These are phyloP conservation scores for Tremella fuciformis DNA, from an alignment of 768 basidiomycete genomes.

Conservation along the genomic window DNA sequence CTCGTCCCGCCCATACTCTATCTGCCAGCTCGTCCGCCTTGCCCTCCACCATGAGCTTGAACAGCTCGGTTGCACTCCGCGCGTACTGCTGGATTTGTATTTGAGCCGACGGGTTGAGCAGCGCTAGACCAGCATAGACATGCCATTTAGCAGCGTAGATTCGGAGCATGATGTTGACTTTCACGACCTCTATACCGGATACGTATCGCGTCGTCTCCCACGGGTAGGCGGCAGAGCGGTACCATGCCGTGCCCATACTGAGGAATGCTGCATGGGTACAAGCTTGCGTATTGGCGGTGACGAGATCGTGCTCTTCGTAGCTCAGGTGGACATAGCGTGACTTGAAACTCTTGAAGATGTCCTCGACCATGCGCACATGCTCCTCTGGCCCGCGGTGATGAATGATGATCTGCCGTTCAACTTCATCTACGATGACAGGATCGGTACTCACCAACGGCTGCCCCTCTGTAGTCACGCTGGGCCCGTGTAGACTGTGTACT, in stretches of 20 bases:
- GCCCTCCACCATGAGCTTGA: conserved; percentile 84
- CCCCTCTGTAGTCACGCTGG: conserved; percentile 76
- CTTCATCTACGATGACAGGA: not conserved
- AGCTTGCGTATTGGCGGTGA: conserved; percentile 97
- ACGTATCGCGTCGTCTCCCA: conserved; percentile 94
- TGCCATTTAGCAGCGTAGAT: conserved; percentile 99
- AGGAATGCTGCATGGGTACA: conserved; percentile 97
- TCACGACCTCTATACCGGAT: conserved; percentile 95
- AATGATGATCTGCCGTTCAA: conserved; percentile 69
- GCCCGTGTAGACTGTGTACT: conserved; percentile 91
- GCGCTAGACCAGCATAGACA: conserved; percentile 97
- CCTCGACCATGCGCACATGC: conserved; percentile 73
- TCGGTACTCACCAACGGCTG: conserved; percentile 71
- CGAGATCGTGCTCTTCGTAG: conserved; percentile 94
- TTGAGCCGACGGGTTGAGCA: conserved; percentile 87
- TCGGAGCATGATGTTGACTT: conserved; percentile 92
- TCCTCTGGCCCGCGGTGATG: conserved; percentile 75
- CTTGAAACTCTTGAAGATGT: conserved; percentile 71
- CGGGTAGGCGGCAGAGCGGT: conserved; percentile 69
- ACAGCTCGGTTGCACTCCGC: conserved; percentile 76
- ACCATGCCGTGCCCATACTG: conserved; percentile 99
- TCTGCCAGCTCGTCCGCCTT: conserved; percentile 61
- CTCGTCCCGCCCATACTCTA: conserved; percentile 70
- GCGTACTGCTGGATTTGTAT: conserved; percentile 89
- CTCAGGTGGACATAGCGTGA: conserved; percentile 86